Evolutionary conservation across 108 stramenopile species (phyloP).

Genomic region (Nitzschia sp.): DNA sequence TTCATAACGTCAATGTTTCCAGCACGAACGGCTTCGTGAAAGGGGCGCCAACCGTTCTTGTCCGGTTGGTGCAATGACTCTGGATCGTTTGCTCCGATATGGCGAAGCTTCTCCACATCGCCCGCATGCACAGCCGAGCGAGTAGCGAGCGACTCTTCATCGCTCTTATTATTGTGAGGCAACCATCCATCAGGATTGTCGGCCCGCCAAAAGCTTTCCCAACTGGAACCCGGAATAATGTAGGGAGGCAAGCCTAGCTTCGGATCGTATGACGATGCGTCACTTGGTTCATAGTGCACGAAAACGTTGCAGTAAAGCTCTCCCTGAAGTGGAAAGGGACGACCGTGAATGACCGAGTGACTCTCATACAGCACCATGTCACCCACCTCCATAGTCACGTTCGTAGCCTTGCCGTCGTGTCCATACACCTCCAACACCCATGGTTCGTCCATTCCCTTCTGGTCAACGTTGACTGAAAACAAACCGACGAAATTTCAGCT

Average conservation of each 20-base stretch:
- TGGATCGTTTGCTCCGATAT: conserved; percentile 15
- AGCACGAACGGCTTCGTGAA: conserved; percentile 51
- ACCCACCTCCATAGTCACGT: conserved; percentile 95
- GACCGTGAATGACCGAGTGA: conserved; percentile 76
- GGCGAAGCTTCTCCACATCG: conserved; percentile 21
- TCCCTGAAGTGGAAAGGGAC: conserved; percentile 40
- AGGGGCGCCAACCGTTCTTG: conserved; percentile 50
- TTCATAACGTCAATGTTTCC: conserved; percentile 37
- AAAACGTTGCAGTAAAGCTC: conserved; percentile 64
- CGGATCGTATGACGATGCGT: conserved; percentile 11
- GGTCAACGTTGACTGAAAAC: conserved; percentile 76
- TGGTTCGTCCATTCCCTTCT: conserved; percentile 70
- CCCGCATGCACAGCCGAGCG: conserved; percentile 27
- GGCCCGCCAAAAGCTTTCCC: conserved; percentile 41
- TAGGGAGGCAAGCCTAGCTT: conserved; percentile 53
- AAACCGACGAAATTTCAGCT: too few species aligned
- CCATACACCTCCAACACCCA: conserved; percentile 90
- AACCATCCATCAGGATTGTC: conserved; percentile 44
- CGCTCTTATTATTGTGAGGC: not conserved
- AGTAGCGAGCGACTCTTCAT: not conserved
- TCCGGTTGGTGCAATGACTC: conserved; percentile 27
- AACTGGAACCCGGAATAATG: conserved; percentile 43
- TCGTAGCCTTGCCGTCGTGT: conserved; percentile 83
- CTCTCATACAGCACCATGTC: conserved; percentile 84
- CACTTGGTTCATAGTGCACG: conserved; percentile 66